These are phyloP conservation scores for Gyrodon lividus DNA, from an alignment of 768 basidiomycete species.

Conservation along the genomic window DNA sequence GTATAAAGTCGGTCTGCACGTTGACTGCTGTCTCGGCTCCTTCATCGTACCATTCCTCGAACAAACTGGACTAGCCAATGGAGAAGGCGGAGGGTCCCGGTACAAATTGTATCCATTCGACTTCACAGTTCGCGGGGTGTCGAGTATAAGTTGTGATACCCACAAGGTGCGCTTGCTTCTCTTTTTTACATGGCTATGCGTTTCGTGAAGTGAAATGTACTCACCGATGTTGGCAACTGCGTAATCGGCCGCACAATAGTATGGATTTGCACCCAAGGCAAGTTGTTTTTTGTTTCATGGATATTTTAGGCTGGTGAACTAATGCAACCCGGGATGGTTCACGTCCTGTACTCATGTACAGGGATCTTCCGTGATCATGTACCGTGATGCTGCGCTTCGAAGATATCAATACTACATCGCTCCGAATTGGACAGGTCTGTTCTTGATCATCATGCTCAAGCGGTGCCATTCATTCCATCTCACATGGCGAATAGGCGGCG, in stretches of 20 bases:
- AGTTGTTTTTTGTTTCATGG: slow-evolving; percentile 5
- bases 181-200: not conserved
- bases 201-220: slow-evolving; percentile 4
- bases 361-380: slow-evolving; percentile 96
- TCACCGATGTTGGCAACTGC: not conserved
- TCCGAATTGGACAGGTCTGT: slow-evolving; percentile 72
- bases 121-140: slow-evolving; percentile 88
- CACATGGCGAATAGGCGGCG: slow-evolving; percentile 52
- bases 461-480: not conserved
- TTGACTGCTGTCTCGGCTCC: slow-evolving; percentile 92
- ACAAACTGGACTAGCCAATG: slow-evolving; percentile 64
- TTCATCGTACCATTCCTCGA: slow-evolving; percentile 95
- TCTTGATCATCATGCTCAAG: not conserved
- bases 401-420: slow-evolving; percentile 85
- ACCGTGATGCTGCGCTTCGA: slow-evolving; percentile 73
- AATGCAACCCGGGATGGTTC: not conserved
- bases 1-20: slow-evolving; percentile 84
- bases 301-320: not conserved
- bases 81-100: slow-evolving; percentile 44
- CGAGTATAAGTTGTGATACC: slow-evolving; percentile 93
- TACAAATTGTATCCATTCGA: slow-evolving; percentile 76
- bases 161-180: slow-evolving; percentile 64
- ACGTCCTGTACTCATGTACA: slow-evolving; percentile 25
- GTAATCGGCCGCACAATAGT: slow-evolving; percentile 41
- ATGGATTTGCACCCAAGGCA: slow-evolving; percentile 93